Percentiles rank a stretch among this genome's conserved stretches.
Conservation (phyloP, 805 yeast genomes). For the Suhomyces sp. region DNA sequence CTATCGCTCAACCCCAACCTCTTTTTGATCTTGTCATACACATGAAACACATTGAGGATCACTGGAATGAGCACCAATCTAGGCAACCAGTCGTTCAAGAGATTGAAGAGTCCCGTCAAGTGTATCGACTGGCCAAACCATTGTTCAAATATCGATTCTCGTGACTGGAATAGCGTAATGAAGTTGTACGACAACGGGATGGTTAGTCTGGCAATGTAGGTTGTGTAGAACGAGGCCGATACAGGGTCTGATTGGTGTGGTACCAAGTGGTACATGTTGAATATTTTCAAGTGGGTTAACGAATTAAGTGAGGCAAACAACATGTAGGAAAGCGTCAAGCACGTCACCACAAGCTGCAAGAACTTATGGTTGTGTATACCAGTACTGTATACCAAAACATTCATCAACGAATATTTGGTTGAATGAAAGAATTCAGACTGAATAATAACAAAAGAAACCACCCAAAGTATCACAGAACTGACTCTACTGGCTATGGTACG, state of each 20-base stretch:
- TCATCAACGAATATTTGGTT: slow-evolving; percentile 60
- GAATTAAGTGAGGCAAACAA: slow-evolving; percentile 63
- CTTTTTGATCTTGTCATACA: slow-evolving; percentile 60
- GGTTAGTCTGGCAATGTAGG: slow-evolving; percentile 77
- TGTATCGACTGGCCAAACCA: slow-evolving; percentile 76
- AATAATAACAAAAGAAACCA: slow-evolving; percentile 52
- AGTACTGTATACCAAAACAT: slow-evolving; percentile 39
- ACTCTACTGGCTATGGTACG: slow-evolving; percentile 47
- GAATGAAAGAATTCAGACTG: slow-evolving; percentile 77
- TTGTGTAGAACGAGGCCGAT: slow-evolving; percentile 71
- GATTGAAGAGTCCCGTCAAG: slow-evolving; percentile 68
- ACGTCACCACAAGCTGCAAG: slow-evolving; percentile 39
- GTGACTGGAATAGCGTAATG: slow-evolving; percentile 57
- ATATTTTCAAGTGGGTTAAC: slow-evolving; percentile 63
- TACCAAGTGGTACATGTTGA: slow-evolving; percentile 74
- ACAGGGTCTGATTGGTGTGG: slow-evolving; percentile 71
- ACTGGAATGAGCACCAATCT: slow-evolving; percentile 72
- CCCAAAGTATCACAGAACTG: slow-evolving; percentile 40
- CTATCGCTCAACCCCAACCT: slow-evolving; percentile 35
- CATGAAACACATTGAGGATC: slow-evolving; percentile 56
- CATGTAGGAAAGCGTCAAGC: slow-evolving; percentile 58
- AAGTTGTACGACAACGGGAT: slow-evolving; percentile 81
- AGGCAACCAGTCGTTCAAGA: slow-evolving; percentile 73
- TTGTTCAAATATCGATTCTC: slow-evolving; percentile 57
- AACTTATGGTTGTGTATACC: slow-evolving; percentile 23